A percentile compares a stretch with the other conserved stretches of the same genome.
These are phyloP conservation scores for Lichtheimia ramosa DNA, from an alignment of 371 early-diverging fungal species.

Conservation along the genomic window DNA sequence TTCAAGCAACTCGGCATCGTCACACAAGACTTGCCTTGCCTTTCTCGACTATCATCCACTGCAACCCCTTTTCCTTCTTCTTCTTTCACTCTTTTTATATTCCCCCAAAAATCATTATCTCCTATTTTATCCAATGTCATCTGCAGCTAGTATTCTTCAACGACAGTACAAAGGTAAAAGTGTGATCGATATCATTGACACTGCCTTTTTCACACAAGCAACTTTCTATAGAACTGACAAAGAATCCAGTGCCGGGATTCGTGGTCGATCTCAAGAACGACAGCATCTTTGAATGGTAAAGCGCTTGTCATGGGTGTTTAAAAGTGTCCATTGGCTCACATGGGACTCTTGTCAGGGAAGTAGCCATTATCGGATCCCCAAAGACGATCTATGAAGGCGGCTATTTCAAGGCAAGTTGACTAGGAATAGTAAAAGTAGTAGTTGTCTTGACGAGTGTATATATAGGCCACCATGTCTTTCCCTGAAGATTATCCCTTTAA, in stretches of 20 bases:
- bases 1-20: too few species aligned
- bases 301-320: background rate
- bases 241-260: slow-evolving; percentile 73
- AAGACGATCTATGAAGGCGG: slow-evolving; percentile 90
- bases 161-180: slow-evolving; percentile 6
- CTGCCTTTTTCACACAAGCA: too few species aligned
- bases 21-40: too few species aligned
- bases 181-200: too few species aligned
- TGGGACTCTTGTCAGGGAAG: slow-evolving; percentile 54
- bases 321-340: background rate
- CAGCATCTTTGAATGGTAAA: slow-evolving; percentile 64
- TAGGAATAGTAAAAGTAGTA: background rate
- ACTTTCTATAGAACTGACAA: slow-evolving; percentile 41
- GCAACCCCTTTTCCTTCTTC: background rate
- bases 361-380: slow-evolving; percentile 83
- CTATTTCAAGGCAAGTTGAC: slow-evolving; percentile 68
- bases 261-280: slow-evolving; percentile 68
- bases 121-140: slow-evolving; percentile 30
- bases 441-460: slow-evolving; percentile 15
- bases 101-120: background rate
- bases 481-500: slow-evolving; percentile 59
- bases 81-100: slow-evolving; percentile 2
- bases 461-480: slow-evolving; percentile 61
- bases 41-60: background rate
- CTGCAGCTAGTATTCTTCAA: slow-evolving; percentile 9